Evolutionary conservation across 2,329 filamentous ascomycete genomes (phyloP).

Genomic region (Pestalotiopsis sp.): DNA sequence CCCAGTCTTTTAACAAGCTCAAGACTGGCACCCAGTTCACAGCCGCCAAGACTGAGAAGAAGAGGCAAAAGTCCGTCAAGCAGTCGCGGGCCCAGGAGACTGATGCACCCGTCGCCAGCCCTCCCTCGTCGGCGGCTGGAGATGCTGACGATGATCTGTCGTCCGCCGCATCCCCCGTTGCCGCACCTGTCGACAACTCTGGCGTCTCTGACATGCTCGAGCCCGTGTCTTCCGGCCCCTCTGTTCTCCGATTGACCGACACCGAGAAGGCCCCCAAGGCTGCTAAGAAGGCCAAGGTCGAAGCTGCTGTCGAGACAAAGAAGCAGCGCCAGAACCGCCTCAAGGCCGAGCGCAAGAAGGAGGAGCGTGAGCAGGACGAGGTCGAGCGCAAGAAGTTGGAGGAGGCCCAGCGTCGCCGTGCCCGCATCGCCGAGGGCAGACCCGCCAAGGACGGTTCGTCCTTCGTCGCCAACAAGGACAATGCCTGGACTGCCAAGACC

Average conservation of each 20-base stretch:
- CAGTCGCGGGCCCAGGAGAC: slow-evolving; percentile 63
- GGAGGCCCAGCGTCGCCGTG: slow-evolving; percentile 82
- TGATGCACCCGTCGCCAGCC: slow-evolving; percentile 37
- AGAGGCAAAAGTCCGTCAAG: slow-evolving; percentile 71
- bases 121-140: slow-evolving; percentile 70
- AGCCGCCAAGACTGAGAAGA: slow-evolving; percentile 57
- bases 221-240: slow-evolving; percentile 65
- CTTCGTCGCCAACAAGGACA: slow-evolving; percentile 50
- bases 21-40: slow-evolving; percentile 69
- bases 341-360: slow-evolving; percentile 83
- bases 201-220: slow-evolving; percentile 94
- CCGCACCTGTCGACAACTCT: slow-evolving; percentile 57
- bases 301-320: slow-evolving; percentile 79
- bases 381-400: slow-evolving; percentile 73
- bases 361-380: slow-evolving; percentile 75
- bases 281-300: slow-evolving; percentile 62
- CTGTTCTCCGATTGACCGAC: slow-evolving; percentile 77
- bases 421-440: slow-evolving; percentile 80
- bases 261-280: slow-evolving; percentile 60
- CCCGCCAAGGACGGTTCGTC: slow-evolving; percentile 78
- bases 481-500: slow-evolving; percentile 43
- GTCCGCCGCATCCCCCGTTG: slow-evolving; percentile 66
- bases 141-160: slow-evolving; percentile 85
- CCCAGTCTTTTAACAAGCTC: slow-evolving; percentile 69
- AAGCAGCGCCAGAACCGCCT: slow-evolving; percentile 92